phyloP scores from a whole-genome alignment of 2,329 filamentous ascomycete species.

The Alternaria panax region DNA sequence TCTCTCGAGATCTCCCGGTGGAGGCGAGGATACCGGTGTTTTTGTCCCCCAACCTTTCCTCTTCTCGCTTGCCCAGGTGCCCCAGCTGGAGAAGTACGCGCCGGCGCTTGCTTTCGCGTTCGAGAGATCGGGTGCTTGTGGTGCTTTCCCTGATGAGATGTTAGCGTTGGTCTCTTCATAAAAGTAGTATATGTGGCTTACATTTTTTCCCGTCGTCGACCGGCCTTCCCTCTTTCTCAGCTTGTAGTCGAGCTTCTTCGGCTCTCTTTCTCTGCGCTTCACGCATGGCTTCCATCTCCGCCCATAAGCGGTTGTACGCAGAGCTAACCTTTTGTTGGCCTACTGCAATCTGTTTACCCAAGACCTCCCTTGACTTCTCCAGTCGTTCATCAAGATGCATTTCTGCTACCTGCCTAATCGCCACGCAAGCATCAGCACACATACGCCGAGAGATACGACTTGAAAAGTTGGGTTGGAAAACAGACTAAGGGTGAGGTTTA shows the following conservation, averaged over 20 bases:
- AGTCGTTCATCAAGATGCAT: slow-evolving; percentile 92
- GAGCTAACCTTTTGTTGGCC: slow-evolving; percentile 87
- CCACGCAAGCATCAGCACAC: slow-evolving; percentile 49
- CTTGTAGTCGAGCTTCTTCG: slow-evolving; percentile 61
- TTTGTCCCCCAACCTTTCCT: slow-evolving; percentile 55
- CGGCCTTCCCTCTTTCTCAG: slow-evolving; percentile 36
- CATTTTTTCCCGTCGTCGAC: slow-evolving; percentile 30
- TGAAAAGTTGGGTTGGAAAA: slow-evolving; percentile 41
- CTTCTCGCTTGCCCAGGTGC: slow-evolving; percentile 76
- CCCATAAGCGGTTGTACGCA: slow-evolving; percentile 87
- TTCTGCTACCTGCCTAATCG: slow-evolving; percentile 78
- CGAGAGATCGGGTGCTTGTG: slow-evolving; percentile 57
- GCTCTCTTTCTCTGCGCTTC: slow-evolving; percentile 73
- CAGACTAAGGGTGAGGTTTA: slow-evolving; percentile 40
- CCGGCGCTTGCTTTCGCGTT: slow-evolving; percentile 66
- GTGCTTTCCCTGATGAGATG: slow-evolving; percentile 26
- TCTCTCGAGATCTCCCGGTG: slow-evolving; percentile 34
- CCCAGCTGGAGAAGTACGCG: slow-evolving; percentile 70
- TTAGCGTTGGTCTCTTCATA: slow-evolving; percentile 2
- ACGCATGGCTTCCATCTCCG: slow-evolving; percentile 83
- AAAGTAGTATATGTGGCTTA: slow-evolving; percentile 12
- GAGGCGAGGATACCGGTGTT: slow-evolving; percentile 31
- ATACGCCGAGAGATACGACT: slow-evolving; percentile 35
- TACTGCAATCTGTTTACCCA: slow-evolving; percentile 88
- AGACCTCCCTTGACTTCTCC: slow-evolving; percentile 79